Evolutionary conservation across 805 yeast genomes (phyloP), one percentile per base, ranked within the genome.

Genomic region (Candida incommunis): DNA sequence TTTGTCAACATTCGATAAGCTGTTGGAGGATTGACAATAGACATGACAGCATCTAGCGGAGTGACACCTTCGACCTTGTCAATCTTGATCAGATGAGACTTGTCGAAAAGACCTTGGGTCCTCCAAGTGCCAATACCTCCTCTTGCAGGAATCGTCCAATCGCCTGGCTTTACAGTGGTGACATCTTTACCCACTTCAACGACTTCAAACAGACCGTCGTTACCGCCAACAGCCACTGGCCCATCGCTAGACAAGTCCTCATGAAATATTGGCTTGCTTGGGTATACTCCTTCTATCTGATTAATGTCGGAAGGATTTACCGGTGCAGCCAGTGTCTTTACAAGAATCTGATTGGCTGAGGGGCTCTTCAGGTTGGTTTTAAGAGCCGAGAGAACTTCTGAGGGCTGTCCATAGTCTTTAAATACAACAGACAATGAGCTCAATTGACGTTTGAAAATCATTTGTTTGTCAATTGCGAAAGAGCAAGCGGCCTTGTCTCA

Each of bases 41-140:
- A 76, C 3, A 96, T 87, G 9, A 96, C 95, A 20, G 92, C 96
- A 34, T 60, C 62, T 2, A 56, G 35, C 2, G 65, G 58, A 11
- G 60, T 52, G 29, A 64, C 48, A 21, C 68, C 60, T 40, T 64
- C 62, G 23, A 66, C 61, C 45, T 69, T 70, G 21, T 80, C 76
- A 42, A 88, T 63, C 53, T 72, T 72, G 54, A 76, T 71, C 57
- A 86, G 67, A 24, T 76, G 70, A 1, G 65, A 59, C 13, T 71
- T 72, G 1, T 58, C 60, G 4, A 79, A 73, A 42, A 80, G 59
- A 7, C 82, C 79, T 52, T 81, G 84, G 2, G 90, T 75, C 49
- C 94, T 72, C 99, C 99, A 92, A 2, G 98, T 90, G 24, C 98
- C 99, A 48, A 79, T 80, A 53, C 82, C 81, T 11, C 86, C 81